Conservation (phyloP, 2,329 filamentous ascomycete genomes). For the Aureobasidium leucospermi region DNA sequence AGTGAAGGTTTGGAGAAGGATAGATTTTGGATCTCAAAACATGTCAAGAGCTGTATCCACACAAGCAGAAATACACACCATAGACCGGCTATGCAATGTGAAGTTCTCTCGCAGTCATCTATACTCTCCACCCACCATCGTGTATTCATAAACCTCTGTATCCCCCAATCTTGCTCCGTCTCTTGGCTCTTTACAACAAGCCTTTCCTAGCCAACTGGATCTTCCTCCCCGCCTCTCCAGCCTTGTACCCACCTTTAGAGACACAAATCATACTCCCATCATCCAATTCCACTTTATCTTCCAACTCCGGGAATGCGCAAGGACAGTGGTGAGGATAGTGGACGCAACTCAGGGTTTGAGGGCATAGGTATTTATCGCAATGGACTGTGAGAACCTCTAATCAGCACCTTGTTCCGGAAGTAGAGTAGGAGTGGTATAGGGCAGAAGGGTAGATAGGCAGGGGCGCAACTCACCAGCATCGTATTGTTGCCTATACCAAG, state of each 20-base stretch:
- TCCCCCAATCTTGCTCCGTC: not conserved
- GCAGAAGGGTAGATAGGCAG: not conserved
- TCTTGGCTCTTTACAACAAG: constrained; percentile 46
- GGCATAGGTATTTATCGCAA: constrained; percentile 91
- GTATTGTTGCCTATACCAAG: constrained; percentile 68
- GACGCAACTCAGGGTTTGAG: constrained; percentile 88
- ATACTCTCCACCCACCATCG: no score
- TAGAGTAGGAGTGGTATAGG: no score
- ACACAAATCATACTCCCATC: constrained; percentile 68
- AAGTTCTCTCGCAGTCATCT: not conserved
- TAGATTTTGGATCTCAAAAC: no score
- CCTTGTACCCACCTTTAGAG: constrained; percentile 67
- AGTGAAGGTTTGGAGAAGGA: not conserved
- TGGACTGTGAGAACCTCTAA: constrained; percentile 46
- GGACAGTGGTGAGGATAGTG: constrained; percentile 96
- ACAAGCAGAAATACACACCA: not conserved
- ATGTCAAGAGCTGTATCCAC: no score
- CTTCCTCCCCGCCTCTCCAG: constrained; percentile 65
- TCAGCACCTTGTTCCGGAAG: no score
- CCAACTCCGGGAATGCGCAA: constrained; percentile 64
- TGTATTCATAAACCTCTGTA: not conserved
- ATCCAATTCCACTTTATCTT: constrained; percentile 62
- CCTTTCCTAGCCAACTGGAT: constrained; percentile 75
- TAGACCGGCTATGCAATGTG: not conserved
- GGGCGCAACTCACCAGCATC: constrained; percentile 48